A percentile compares a stretch with the other conserved stretches of the same genome.
Evolutionary conservation across 1,139 yeast genomes (phyloP).

Genomic region (Debaryomyces coudertii): DNA sequence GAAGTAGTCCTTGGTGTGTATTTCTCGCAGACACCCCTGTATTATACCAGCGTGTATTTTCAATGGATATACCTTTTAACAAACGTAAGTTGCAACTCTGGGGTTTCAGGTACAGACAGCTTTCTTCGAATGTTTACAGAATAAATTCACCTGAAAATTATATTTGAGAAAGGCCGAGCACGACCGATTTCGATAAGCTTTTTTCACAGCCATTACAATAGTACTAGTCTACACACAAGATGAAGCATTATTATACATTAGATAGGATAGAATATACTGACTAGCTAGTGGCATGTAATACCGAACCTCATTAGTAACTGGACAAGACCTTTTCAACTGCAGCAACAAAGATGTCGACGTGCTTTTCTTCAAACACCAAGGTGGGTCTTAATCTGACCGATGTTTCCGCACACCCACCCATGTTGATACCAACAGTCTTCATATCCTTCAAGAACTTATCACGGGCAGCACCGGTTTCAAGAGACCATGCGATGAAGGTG

Average conservation of each 20-base stretch:
- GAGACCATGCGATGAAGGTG: conserved; percentile 80
- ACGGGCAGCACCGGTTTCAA: conserved; percentile 55
- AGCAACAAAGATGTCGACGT: conserved; percentile 65
- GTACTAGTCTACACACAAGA: background rate
- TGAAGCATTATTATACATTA: background rate
- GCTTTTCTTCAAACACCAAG: conserved; percentile 72
- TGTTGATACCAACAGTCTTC: conserved; percentile 66
- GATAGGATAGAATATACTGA: background rate
- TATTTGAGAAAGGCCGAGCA: conserved; percentile 3
- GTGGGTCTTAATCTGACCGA: conserved; percentile 81
- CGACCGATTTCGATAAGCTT: conserved; percentile 1
- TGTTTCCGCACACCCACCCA: conserved; percentile 79
- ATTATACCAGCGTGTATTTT: background rate
- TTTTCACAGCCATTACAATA: background rate
- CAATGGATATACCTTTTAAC: background rate
- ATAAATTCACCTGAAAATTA: background rate
- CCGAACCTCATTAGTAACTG: conserved; percentile 25
- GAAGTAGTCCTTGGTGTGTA: background rate
- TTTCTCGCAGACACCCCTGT: background rate
- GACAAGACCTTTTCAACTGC: conserved; percentile 52
- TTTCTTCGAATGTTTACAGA: background rate
- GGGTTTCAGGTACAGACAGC: background rate
- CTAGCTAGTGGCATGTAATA: background rate
- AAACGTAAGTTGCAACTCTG: background rate
- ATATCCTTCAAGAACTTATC: conserved; percentile 59